phyloP scores from a whole-genome alignment of 2,329 filamentous ascomycete species.

The Exophiala dermatitidis region DNA sequence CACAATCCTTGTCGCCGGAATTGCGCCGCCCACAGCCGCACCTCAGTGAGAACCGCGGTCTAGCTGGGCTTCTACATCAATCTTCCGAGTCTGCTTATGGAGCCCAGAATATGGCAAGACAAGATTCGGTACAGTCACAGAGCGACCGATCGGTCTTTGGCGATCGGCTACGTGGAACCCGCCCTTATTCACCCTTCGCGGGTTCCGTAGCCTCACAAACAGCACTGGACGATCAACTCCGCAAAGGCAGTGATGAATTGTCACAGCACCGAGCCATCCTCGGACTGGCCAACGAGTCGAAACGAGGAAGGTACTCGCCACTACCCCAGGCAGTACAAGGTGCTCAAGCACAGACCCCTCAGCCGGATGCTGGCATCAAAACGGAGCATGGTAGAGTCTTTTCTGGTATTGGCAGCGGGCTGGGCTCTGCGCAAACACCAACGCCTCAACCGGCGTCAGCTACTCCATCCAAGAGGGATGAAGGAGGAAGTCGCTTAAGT shows the following conservation, averaged over 20 bases:
- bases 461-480: slow-evolving; percentile 46
- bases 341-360: slow-evolving; percentile 71
- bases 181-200: slow-evolving; percentile 33
- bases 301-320: slow-evolving; percentile 77
- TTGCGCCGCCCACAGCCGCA: slow-evolving; percentile 16
- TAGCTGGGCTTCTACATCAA: slow-evolving; percentile 18
- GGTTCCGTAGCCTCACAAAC: slow-evolving; percentile 30
- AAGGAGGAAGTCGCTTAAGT: slow-evolving; percentile 41
- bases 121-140: slow-evolving; percentile 27
- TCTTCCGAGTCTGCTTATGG: slow-evolving; percentile 6
- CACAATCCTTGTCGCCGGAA: slow-evolving; percentile 23
- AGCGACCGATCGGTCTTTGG: slow-evolving; percentile 25
- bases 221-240: slow-evolving; percentile 35
- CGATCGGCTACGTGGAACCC: slow-evolving; percentile 26
- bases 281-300: slow-evolving; percentile 65
- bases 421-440: slow-evolving; percentile 45
- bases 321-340: slow-evolving; percentile 90
- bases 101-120: slow-evolving; percentile 22
- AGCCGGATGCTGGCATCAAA: slow-evolving; percentile 84
- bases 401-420: slow-evolving; percentile 74
- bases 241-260: slow-evolving; percentile 48
- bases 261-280: slow-evolving; percentile 61
- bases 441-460: slow-evolving; percentile 26
- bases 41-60: slow-evolving; percentile 15
- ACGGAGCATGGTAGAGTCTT: slow-evolving; percentile 94